phyloP scores from a whole-genome alignment of 2,329 filamentous ascomycete species.

The Monilinia polystroma region DNA sequence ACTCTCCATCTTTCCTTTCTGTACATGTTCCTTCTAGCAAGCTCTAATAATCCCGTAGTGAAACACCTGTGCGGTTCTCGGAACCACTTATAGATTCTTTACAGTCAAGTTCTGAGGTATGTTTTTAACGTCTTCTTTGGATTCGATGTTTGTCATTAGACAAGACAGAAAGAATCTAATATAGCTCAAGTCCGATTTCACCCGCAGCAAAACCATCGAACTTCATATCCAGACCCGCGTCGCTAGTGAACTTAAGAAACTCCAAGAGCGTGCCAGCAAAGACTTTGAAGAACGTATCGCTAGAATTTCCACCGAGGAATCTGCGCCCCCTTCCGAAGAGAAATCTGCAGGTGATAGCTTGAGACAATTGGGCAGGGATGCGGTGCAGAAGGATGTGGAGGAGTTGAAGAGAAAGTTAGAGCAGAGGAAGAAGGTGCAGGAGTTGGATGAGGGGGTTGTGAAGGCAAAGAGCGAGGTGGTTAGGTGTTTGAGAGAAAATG shows the following conservation, averaged over 20 bases:
- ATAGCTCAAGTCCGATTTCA: conserved; percentile 67
- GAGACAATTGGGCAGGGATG: conserved; percentile 44
- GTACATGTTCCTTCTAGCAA: not conserved
- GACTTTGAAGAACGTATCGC: conserved; percentile 69
- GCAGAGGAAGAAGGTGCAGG: conserved; percentile 62
- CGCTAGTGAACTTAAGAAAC: conserved; percentile 76
- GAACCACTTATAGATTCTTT: conserved; percentile 79
- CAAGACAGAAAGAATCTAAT: not conserved
- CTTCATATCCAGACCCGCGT: conserved; percentile 87
- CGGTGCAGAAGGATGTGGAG: conserved; percentile 60
- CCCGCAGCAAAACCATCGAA: conserved; percentile 79
- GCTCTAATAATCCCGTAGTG: conserved; percentile 43
- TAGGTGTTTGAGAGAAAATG: conserved; percentile 77
- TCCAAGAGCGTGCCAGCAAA: conserved; percentile 68
- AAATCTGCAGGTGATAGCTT: conserved; percentile 40
- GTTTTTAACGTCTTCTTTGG: conserved; percentile 28
- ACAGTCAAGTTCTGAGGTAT: conserved; percentile 82
- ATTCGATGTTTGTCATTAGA: no score
- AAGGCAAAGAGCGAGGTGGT: conserved; percentile 74
- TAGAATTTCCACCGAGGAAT: conserved; percentile 49
- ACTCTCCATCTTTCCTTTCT: not conserved
- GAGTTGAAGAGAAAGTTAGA: conserved; percentile 59
- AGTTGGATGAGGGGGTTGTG: conserved; percentile 70
- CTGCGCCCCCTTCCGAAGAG: conserved; percentile 12
- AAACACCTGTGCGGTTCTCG: conserved; percentile 69